Evolutionary conservation across 169 alveolate species (phyloP), one percentile per base, ranked within the genome.

Genomic region (Plasmodium gaboni): DNA sequence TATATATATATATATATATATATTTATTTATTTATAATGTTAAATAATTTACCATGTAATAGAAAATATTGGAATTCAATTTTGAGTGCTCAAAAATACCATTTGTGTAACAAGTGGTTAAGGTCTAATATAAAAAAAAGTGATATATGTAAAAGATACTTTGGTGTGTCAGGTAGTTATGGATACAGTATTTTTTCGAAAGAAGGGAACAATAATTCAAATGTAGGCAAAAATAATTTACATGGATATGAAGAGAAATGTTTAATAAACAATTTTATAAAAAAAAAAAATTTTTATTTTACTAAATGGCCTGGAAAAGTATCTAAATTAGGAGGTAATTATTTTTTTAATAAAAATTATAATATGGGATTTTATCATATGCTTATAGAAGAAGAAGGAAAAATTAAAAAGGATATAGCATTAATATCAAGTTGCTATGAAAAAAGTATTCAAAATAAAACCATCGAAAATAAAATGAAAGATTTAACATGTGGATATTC

Each of bases 401-500:
- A 83, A 83, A 83, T 83, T 55, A 83, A 83, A 26, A 83, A 83
- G 15, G 96, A 92, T 88, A 74, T 94, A 1, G 93, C 94, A 2
- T 59, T 94, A 68, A 93, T 94, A 61, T 85, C 96, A 32, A 94
- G 93, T 69, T 90, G 89, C 8, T 88, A 93, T 55, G 83, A 78
- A 88, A 48, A 76, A 57, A 69, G 74, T 42, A 88, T 93, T 7
- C 76, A 69, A 50, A 87, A 94, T 61, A 76, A 88, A 87, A 89
- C 85, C 12, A 93, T 95, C 55, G 95, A 92, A 51, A 93, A 94
- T 55, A 73, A 92, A 64, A 73, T 92, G 65, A 69, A 90, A 63
- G 96, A 94, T 65, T 87, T 89, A 26, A 92, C 97, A 42, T 88
- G 97, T 53, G 98, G 98, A 1, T 93, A 93, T 59, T 95, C 96